Conservation (phyloP, 2,329 filamentous ascomycete species). For the Thielaviopsis cerberus region DNA sequence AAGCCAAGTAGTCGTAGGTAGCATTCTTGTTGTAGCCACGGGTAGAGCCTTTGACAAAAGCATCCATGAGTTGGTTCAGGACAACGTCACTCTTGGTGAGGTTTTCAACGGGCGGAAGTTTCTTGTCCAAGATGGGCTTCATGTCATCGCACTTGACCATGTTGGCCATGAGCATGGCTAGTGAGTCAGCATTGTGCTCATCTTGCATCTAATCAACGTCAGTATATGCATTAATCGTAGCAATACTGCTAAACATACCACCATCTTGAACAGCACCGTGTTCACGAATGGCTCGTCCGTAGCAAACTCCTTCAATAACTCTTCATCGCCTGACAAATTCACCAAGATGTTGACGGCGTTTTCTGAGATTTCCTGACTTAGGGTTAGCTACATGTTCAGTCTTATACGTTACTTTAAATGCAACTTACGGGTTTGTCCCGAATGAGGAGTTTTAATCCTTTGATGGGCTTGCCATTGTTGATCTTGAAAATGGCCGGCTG, state of each 20-base stretch:
- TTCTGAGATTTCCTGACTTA: conserved; percentile 61
- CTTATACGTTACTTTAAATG: neutral
- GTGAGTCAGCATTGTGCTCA: conserved; percentile 65
- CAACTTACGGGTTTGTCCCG: conserved; percentile 58
- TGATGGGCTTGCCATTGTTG: conserved; percentile 58
- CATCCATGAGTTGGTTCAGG: conserved; percentile 81
- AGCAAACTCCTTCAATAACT: conserved; percentile 53
- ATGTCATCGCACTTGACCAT: conserved; percentile 63
- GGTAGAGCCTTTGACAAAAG: conserved; percentile 82
- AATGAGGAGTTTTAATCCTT: conserved; percentile 71
- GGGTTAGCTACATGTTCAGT: neutral
- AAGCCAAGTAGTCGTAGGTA: conserved; percentile 82
- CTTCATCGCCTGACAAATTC: conserved; percentile 61
- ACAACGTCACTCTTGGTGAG: conserved; percentile 54
- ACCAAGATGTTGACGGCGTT: conserved; percentile 81
- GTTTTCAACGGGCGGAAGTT: conserved; percentile 48
- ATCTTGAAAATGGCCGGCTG: conserved; percentile 71
- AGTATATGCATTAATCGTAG: neutral
- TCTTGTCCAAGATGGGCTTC: conserved; percentile 47
- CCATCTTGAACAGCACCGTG: conserved; percentile 51
- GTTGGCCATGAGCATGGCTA: conserved; percentile 87
- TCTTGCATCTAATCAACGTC: conserved; percentile 36
- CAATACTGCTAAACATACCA: conserved; percentile 33
- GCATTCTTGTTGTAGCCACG: conserved; percentile 68
- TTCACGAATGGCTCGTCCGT: conserved; percentile 69